A percentile compares a stretch with the other conserved stretches of the same genome.
phyloP scores from a whole-genome alignment of 805 yeast genomes.

The Candida taoyuanica region DNA sequence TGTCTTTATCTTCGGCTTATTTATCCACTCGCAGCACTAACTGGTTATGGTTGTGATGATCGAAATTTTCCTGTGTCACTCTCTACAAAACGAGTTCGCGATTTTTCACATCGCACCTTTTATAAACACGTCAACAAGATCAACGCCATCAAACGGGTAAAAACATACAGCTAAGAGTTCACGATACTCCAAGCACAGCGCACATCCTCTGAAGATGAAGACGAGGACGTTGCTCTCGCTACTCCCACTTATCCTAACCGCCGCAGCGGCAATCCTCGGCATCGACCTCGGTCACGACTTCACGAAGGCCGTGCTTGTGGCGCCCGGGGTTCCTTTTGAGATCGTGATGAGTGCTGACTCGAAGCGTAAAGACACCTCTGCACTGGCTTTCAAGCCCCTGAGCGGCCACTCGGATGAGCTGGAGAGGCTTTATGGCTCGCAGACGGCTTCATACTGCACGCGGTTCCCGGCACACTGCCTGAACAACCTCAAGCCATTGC shows the following conservation, averaged over 20 bases:
- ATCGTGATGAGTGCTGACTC: constrained; percentile 86
- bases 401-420: constrained; percentile 33
- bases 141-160: too few species aligned
- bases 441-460: constrained; percentile 63
- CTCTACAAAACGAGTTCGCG: neutral
- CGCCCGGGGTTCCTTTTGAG: constrained; percentile 87
- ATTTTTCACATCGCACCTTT: neutral
- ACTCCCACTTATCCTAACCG: constrained; percentile 9
- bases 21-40: too few species aligned
- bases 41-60: too few species aligned
- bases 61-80: too few species aligned
- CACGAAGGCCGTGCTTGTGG: constrained; percentile 82
- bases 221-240: constrained; percentile 6
- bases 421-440: constrained; percentile 75
- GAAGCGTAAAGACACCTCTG: constrained; percentile 83
- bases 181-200: too few species aligned
- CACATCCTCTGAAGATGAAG: constrained; percentile 2
- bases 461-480: constrained; percentile 71
- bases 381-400: constrained; percentile 55
- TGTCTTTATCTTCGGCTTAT: too few species aligned
- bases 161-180: too few species aligned
- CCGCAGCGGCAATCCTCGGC: constrained; percentile 69
- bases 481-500: constrained; percentile 59
- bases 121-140: neutral
- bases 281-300: constrained; percentile 86